Conservation (phyloP, 805 yeast genomes). For the Scheffersomyces stipitis region DNA sequence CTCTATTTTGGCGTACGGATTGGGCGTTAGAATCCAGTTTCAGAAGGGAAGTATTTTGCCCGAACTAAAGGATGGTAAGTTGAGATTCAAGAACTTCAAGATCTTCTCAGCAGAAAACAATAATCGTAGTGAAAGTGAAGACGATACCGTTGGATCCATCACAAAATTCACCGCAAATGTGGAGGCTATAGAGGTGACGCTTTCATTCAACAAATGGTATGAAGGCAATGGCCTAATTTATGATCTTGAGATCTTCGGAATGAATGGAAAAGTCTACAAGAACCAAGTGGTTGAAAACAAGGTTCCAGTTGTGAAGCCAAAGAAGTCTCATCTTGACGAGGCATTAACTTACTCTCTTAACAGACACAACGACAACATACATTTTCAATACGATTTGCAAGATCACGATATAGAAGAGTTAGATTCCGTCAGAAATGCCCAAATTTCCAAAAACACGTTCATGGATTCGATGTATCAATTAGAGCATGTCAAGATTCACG, state of each 20-base stretch:
- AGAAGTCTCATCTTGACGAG: not conserved
- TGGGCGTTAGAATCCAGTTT: conserved; percentile 37
- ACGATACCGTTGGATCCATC: too few species aligned
- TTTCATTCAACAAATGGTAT: conserved; percentile 55
- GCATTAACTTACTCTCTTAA: conserved; percentile 4
- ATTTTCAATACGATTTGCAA: conserved; percentile 31
- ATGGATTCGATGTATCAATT: conserved; percentile 35
- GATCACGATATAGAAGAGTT: conserved; percentile 21
- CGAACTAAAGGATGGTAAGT: conserved; percentile 49
- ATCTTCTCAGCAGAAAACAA: conserved; percentile 9
- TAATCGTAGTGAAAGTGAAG: conserved; percentile 1
- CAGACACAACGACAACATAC: conserved; percentile 27
- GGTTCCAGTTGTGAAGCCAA: conserved; percentile 1
- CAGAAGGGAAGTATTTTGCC: conserved; percentile 41
- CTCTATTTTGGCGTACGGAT: conserved; percentile 38
- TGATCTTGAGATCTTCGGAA: conserved; percentile 49
- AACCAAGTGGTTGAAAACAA: conserved; percentile 12
- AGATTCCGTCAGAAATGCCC: conserved; percentile 3
- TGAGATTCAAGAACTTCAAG: conserved; percentile 44
- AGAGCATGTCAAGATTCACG: conserved; percentile 47
- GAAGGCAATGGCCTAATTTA: conserved; percentile 53
- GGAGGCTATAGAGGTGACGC: conserved; percentile 43
- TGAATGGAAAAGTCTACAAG: conserved; percentile 37
- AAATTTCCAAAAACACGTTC: conserved; percentile 6
- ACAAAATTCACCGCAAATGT: conserved; percentile 34